Evolutionary conservation across 2,329 filamentous ascomycete genomes (phyloP).

Genomic region (Chalaropsis ovoidea): DNA sequence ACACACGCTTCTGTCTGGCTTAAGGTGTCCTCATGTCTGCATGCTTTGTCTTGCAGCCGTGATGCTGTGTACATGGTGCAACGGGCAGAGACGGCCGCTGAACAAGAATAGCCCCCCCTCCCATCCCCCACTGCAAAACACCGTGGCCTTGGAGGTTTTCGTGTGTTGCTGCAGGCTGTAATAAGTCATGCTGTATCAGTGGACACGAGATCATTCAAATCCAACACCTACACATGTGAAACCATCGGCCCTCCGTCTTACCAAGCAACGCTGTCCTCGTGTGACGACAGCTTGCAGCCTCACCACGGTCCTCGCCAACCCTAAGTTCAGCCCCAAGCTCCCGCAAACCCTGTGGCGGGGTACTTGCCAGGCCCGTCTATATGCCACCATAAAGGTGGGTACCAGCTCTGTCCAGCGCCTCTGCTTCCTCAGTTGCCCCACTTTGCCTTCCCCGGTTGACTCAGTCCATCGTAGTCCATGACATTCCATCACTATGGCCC

Average conservation of each 20-base stretch:
- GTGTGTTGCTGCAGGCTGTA: background rate
- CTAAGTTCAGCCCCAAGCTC: background rate
- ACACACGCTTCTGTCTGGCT: background rate
- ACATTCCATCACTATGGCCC: slow-evolving; percentile 21
- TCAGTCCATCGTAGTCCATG: slow-evolving; percentile 25
- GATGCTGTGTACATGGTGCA: background rate
- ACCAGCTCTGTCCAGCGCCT: too few relatives aligned
- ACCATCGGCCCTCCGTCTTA: background rate
- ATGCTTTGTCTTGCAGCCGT: background rate
- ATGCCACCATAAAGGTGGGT: background rate
- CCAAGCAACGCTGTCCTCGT: background rate
- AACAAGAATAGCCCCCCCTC: background rate
- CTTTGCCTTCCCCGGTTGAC: slow-evolving; percentile 23
- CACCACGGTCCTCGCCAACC: background rate
- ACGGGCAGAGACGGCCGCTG: background rate
- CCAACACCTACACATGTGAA: background rate
- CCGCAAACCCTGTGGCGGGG: background rate
- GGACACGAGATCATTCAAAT: background rate
- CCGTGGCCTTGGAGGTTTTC: background rate
- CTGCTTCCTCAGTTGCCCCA: slow-evolving; percentile 13
- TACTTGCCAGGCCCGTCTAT: background rate
- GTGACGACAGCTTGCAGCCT: background rate
- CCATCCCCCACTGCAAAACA: background rate
- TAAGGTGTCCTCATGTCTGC: background rate
- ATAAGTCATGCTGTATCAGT: background rate